These are phyloP conservation scores for Capsicum rhomboideum DNA, from an alignment of 257 asterid species.

Conservation along the genomic window DNA sequence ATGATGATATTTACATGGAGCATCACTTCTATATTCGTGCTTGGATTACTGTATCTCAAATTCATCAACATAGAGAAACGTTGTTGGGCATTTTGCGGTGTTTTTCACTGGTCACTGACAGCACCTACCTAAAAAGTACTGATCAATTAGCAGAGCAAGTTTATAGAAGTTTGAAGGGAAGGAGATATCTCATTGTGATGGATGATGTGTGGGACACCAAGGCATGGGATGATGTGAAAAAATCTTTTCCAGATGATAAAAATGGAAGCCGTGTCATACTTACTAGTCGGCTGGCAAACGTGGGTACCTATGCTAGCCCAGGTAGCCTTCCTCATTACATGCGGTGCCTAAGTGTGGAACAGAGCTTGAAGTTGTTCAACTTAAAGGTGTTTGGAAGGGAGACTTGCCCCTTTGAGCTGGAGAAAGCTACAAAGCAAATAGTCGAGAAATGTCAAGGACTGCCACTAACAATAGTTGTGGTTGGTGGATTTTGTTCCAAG, in stretches of 20 bases:
- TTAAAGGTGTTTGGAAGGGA: neutral
- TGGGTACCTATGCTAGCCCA: neutral
- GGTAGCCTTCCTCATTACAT: neutral
- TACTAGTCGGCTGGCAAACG: neutral
- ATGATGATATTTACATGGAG: neutral
- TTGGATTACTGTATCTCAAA: neutral
- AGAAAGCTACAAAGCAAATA: neutral
- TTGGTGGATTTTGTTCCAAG: neutral
- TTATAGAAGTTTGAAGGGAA: neutral
- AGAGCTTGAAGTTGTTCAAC: neutral
- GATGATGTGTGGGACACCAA: neutral
- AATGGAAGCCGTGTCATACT: neutral
- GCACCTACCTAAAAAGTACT: neutral
- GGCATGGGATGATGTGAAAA: neutral
- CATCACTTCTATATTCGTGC: neutral
- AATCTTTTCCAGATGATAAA: neutral
- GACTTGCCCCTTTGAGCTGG: neutral
- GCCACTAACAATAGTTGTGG: neutral
- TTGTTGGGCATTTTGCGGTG: neutral
- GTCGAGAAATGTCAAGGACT: neutral
- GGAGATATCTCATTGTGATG: neutral
- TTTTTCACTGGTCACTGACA: neutral
- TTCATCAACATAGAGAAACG: neutral
- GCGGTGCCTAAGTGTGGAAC: neutral
- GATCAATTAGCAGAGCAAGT: neutral